Base-by-base conservation (phyloP, 805 yeast genomes). In the Isabelozyma gotoi region DNA sequence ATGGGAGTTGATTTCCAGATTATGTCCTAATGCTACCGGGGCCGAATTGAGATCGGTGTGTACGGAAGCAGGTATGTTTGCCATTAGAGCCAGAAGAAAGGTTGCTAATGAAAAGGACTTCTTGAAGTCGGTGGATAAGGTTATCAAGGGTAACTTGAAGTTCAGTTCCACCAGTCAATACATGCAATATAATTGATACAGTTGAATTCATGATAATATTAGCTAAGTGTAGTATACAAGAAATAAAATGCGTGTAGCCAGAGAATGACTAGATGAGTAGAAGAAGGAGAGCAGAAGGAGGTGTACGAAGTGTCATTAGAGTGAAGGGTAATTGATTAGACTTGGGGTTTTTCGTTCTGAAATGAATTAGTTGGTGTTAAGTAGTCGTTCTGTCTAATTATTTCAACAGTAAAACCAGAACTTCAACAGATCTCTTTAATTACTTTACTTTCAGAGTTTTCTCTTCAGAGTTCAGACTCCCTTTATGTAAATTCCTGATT, bases 1-100 rank as follows among this genome's bases (percentile, higher is more conserved):
- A 68, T 94, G 99, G 99, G 99, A 94, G 71, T 79, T 94, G 60
- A 94, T 94, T 59, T 91, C 98, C 16, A 81, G 99, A 63, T 76
- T 94, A 60, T 94, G 99, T 73, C 99, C 99, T 48, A 94, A 95
- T 65, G 86, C 96, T 15, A 94, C 99, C 1, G 99, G 99, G 67
- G 99, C 99, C 3, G 99, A 94, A 73, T 77, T 94, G 57, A 84
- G 99, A 63, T 92, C 98, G 5, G 99, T 94, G 14, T 94, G 99
- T 68, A 94, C 99, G 1, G 99, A 94, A 68, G 99, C 99, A 3
- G 99, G 99, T 58, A 94, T 94, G 99, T 94, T 91, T 76, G 99
- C 99, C 36, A 94, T 94, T 43, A 82, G 99, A 59, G 97, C 98
- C 15, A 83, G 99, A 69, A 81, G 99, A 73, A 94, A 94, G 74